These are phyloP conservation scores for Eimeria tenella DNA, from an alignment of 169 alveolate species.

Conservation along the genomic window DNA sequence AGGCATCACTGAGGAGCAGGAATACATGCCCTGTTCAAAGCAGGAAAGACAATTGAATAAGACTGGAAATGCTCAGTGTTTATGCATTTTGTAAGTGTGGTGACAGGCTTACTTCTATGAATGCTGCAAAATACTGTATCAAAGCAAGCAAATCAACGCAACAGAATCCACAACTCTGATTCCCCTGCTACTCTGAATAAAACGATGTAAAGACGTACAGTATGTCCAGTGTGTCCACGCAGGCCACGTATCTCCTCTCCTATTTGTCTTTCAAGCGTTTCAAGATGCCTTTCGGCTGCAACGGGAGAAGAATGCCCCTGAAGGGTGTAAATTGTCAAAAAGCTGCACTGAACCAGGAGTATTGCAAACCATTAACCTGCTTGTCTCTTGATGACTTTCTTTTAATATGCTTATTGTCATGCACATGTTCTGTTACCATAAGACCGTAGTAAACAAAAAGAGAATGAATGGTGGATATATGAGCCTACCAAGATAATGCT, in stretches of 20 bases:
- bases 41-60: not conserved
- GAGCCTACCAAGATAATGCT: conserved; percentile 17
- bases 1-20: not conserved
- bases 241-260: not conserved
- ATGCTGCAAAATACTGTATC: too few species aligned
- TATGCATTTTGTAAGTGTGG: too few species aligned
- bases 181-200: not conserved
- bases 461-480: not conserved
- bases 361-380: too few species aligned
- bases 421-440: not conserved
- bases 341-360: too few species aligned
- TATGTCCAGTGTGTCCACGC: not conserved
- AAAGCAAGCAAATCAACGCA: too few species aligned
- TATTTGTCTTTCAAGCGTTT: not conserved
- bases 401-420: not conserved
- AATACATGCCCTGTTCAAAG: not conserved
- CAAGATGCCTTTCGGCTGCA: conserved; percentile 21
- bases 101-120: too few species aligned
- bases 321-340: too few species aligned
- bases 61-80: too few species aligned
- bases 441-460: not conserved
- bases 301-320: conserved; percentile 39
- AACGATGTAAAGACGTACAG: not conserved
- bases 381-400: too few species aligned
- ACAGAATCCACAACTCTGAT: too few species aligned